Conservation (phyloP, 2,329 filamentous ascomycete species). For the Cytospora paraplurivora region DNA sequence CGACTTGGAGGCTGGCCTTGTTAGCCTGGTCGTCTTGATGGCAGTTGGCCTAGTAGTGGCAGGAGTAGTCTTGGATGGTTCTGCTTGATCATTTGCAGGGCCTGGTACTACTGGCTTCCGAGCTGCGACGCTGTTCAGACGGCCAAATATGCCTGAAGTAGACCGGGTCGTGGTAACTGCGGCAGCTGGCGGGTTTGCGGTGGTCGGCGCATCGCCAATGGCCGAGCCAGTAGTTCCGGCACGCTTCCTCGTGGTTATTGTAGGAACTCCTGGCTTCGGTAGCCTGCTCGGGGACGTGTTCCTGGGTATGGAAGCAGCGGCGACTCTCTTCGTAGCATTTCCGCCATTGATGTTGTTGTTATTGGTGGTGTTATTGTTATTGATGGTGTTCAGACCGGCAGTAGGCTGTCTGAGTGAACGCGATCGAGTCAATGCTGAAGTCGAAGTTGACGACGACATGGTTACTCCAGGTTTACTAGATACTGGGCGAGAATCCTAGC, state of each 20-base stretch:
- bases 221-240: slow-evolving; percentile 9
- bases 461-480: slow-evolving; percentile 5
- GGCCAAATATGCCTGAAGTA: slow-evolving; percentile 32
- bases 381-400: slow-evolving; percentile 19
- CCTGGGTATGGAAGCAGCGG: slow-evolving; percentile 28
- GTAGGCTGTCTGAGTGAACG: slow-evolving; percentile 26
- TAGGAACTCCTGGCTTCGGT: slow-evolving; percentile 48
- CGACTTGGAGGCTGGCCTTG: slow-evolving; percentile 28
- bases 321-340: slow-evolving; percentile 2
- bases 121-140: slow-evolving; percentile 24
- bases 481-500: not conserved
- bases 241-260: slow-evolving; percentile 32
- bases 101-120: slow-evolving; percentile 33
- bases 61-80: not conserved
- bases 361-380: slow-evolving; percentile 16
- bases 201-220: slow-evolving; percentile 2
- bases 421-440: slow-evolving; percentile 22
- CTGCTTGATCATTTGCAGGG: slow-evolving; percentile 8
- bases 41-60: slow-evolving; percentile 23
- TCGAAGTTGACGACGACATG: slow-evolving; percentile 25
- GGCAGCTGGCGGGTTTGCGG: not conserved
- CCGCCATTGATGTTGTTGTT: slow-evolving; percentile 2
- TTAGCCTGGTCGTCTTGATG: slow-evolving; percentile 28
- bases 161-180: slow-evolving; percentile 28
- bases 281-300: slow-evolving; percentile 53